Percentiles rank a stretch among this genome's conserved stretches.
phyloP scores from a whole-genome alignment of 2,329 filamentous ascomycete genomes.

The Huntiella moniliformis region DNA sequence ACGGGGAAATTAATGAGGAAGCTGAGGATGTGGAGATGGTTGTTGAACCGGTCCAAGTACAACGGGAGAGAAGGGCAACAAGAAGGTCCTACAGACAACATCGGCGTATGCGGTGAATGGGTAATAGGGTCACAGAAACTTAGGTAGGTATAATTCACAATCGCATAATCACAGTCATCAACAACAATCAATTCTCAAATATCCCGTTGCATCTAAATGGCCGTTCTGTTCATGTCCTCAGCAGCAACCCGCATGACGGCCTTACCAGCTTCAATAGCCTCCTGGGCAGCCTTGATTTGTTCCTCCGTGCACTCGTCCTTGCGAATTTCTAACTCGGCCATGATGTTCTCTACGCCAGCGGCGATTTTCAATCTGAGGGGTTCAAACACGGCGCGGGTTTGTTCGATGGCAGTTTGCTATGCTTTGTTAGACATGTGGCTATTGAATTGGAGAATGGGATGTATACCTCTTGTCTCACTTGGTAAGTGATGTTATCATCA shows the following conservation, averaged over 20 bases:
- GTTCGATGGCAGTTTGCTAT: slow-evolving; percentile 49
- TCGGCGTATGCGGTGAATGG: slow-evolving; percentile 42
- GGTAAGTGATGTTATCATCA: slow-evolving; percentile 59
- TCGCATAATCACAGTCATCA: not conserved
- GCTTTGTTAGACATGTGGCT: slow-evolving; percentile 6
- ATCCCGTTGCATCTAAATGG: no score
- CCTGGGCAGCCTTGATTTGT: slow-evolving; percentile 37
- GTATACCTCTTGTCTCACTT: slow-evolving; percentile 70
- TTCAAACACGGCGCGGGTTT: slow-evolving; percentile 70
- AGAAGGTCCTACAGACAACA: slow-evolving; percentile 30
- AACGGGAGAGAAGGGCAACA: slow-evolving; percentile 18
- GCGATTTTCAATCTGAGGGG: slow-evolving; percentile 52
- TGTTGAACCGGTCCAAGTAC: slow-evolving; percentile 16
- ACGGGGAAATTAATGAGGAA: slow-evolving; percentile 22
- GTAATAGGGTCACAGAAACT: not conserved
- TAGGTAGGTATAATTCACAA: no score
- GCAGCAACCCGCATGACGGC: slow-evolving; percentile 13
- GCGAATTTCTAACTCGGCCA: slow-evolving; percentile 53
- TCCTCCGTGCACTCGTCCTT: slow-evolving; percentile 27
- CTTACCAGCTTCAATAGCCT: slow-evolving; percentile 32
- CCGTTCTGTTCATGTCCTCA: slow-evolving; percentile 1
- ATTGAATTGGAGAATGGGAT: not conserved
- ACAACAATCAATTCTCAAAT: not conserved
- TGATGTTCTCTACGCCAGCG: slow-evolving; percentile 52
- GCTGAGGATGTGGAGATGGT: slow-evolving; percentile 41